Conservation (phyloP, 495 filamentous ascomycete species). For the Cudoniella acicularis region DNA sequence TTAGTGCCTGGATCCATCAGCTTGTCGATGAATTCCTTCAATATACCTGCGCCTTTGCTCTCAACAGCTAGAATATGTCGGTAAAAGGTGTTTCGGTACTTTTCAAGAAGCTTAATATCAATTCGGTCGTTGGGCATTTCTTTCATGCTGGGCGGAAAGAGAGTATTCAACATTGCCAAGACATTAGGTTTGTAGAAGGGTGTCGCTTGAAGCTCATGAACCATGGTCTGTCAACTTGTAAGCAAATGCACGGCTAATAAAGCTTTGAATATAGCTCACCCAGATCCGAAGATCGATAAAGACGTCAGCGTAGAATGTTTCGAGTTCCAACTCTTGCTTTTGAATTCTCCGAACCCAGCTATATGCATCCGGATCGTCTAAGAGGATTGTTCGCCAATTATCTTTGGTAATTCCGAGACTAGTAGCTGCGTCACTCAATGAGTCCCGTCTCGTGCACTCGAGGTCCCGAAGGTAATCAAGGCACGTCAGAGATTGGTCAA, state of each 20-base stretch:
- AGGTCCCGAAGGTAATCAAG: slow-evolving; percentile 23
- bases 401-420: slow-evolving; percentile 10
- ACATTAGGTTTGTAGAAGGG: slow-evolving; percentile 18
- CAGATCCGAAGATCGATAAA: slow-evolving; percentile 20
- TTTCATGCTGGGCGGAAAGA: slow-evolving; percentile 18
- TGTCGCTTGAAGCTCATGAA: slow-evolving; percentile 7
- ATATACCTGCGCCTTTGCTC: not conserved
- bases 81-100: slow-evolving; percentile 17
- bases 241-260: not conserved
- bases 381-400: slow-evolving; percentile 17
- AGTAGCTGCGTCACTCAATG: slow-evolving; percentile 11
- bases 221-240: slow-evolving; percentile 17
- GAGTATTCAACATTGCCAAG: slow-evolving; percentile 22
- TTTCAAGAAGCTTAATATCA: not conserved
- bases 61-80: slow-evolving; percentile 9
- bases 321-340: slow-evolving; percentile 6
- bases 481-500: slow-evolving; percentile 6
- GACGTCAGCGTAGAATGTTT: slow-evolving; percentile 11
- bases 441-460: slow-evolving; percentile 11
- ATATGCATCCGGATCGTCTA: slow-evolving; percentile 3
- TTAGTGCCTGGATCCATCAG: not conserved
- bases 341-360: slow-evolving; percentile 13
- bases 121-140: slow-evolving; percentile 17
- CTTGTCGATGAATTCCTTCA: slow-evolving; percentile 7
- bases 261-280: slow-evolving; percentile 11